Percentiles rank a stretch among this genome's conserved stretches.
phyloP scores from a whole-genome alignment of 768 basidiomycete species.

The Podaxis sp. region DNA sequence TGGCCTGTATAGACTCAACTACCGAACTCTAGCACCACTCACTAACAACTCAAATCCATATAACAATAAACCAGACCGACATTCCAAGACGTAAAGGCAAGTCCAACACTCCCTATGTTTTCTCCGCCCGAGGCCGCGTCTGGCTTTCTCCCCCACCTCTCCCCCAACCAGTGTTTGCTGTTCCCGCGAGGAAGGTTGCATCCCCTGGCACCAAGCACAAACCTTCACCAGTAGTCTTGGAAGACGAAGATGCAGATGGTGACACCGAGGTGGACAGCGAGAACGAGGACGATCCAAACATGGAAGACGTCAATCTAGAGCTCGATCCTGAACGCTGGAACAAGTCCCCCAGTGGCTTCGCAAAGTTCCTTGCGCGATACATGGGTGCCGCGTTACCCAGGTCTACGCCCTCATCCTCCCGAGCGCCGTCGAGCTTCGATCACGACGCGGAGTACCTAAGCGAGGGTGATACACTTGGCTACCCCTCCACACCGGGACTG shows the following conservation, averaged over 20 bases:
- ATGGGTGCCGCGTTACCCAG: constrained; percentile 21
- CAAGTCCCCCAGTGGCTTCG: constrained; percentile 28
- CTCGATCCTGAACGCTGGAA: constrained; percentile 29
- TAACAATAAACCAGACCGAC: constrained; percentile 56
- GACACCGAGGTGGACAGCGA: constrained; percentile 24
- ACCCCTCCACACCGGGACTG: constrained; percentile 23
- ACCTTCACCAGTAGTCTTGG: constrained; percentile 1
- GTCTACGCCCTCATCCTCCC: not conserved
- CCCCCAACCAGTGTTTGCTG: constrained; percentile 23
- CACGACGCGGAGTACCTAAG: constrained; percentile 26
- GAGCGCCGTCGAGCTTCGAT: constrained; percentile 9
- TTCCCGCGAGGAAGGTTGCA: constrained; percentile 14
- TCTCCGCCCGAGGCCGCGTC: constrained; percentile 49
- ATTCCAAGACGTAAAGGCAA: constrained; percentile 54
- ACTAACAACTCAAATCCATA: constrained; percentile 53
- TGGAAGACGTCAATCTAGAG: constrained; percentile 20
- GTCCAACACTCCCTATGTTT: constrained; percentile 63
- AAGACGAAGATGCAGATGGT: constrained; percentile 24
- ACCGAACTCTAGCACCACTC: constrained; percentile 50
- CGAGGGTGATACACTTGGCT: constrained; percentile 7
- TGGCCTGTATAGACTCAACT: constrained; percentile 7
- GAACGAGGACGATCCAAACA: constrained; percentile 18
- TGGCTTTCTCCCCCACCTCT: constrained; percentile 31
- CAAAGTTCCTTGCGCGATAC: constrained; percentile 27
- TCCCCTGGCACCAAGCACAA: constrained; percentile 11